Base-by-base conservation (phyloP, 2,329 filamentous ascomycete genomes). In the Alternaria incomplexa region DNA sequence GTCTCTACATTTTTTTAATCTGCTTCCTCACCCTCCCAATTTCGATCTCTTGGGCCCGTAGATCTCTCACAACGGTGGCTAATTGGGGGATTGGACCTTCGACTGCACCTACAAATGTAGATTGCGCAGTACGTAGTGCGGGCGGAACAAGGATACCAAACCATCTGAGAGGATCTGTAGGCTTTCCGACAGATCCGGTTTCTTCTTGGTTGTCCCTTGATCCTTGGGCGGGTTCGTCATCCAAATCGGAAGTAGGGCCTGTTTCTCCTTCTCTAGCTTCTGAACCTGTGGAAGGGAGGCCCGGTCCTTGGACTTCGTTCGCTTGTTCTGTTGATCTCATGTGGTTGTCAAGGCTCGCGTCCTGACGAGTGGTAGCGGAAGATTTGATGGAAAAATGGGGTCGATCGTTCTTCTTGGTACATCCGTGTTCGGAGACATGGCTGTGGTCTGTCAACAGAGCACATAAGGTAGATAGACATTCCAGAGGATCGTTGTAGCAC, bases 21-120 rank as follows among this genome's bases (percentile, higher is more conserved):
- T 77, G 74, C 70, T 87, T 87, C 67, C 84, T 79, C 53, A 81
- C 58, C 61, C 90, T 82, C 40, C 90, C 84, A 57, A 95, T 88
- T 68, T 91, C 86, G 55, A 90, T 88, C 81, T 93, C 91, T 6
- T 92, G 75, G n/a, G 80, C 80, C 13, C 83, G 82, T 86, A 95
- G 88, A 71, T 88, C 85, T 26, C 83, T 83, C 36, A 84, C 83
- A n/a, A 91, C 77, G 1, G 84, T 85, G 7, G 84, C 84, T 9
- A 93, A 80, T 43, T 80, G 79, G 1, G 88, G 85, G 3, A 93
- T 78, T 4, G 90, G 76, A 0, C 84, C 78, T 58, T 89, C 85
- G 4, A 93, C 83, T 0, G 84, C 84, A 40, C 82, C 73, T 23
- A 87, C 73, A 55, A 91, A 89, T 15, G 86, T 83, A 0, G 73